Evolutionary conservation across 192 early-diverging fungal species (phyloP), one percentile per base, ranked within the genome.

Genomic region (Linnemannia elongata): DNA sequence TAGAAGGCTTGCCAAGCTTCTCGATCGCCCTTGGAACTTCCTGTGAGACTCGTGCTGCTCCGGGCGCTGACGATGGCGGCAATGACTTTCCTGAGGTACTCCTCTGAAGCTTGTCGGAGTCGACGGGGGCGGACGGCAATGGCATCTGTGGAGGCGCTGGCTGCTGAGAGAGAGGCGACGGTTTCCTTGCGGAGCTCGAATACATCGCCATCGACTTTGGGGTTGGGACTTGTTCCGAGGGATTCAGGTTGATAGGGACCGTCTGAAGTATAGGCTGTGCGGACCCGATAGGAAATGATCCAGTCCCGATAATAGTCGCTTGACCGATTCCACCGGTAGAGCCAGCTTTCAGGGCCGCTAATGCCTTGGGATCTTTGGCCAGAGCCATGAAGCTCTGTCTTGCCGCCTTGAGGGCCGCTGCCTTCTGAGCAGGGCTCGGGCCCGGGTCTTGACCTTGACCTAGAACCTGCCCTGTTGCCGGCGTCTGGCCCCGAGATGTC

Each of bases 241-340:
- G 63, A 33, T 71, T 81, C 79, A 78, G 39, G 47, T 78, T 81
- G 72, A 74, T 75, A 69, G 75, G 79, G 36, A 35, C 45, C n/a
- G 75, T 68, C 22, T 87, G 85, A 74, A 81, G 47, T 38, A 87
- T 71, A 69, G 85, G 85, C 76, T 87, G 85, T 60, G 76, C 73
- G 66, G 85, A 87, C 79, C 85, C 85, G 76, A 78, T 81, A 87
- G 85, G 80, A 81, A 87, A 87, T 72, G 85, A 87, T 63, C 85
- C 85, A 87, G 85, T 87, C 72, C 79, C 85, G 79, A 87, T 87
- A 87, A 87, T 87, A 87, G 85, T 87, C 79, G 85, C 79, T 75
- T 87, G 85, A 81, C 85, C 80, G 71, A 74, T 87, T 54, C 85
- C 85, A 87, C 76, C 85, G 70, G 72, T 87, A 75, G 85, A 87